A percentile compares a stretch with the other conserved stretches of the same genome.
These are phyloP conservation scores for Diplodia sapinea DNA, from an alignment of 2,329 filamentous ascomycete genomes.

Conservation along the genomic window DNA sequence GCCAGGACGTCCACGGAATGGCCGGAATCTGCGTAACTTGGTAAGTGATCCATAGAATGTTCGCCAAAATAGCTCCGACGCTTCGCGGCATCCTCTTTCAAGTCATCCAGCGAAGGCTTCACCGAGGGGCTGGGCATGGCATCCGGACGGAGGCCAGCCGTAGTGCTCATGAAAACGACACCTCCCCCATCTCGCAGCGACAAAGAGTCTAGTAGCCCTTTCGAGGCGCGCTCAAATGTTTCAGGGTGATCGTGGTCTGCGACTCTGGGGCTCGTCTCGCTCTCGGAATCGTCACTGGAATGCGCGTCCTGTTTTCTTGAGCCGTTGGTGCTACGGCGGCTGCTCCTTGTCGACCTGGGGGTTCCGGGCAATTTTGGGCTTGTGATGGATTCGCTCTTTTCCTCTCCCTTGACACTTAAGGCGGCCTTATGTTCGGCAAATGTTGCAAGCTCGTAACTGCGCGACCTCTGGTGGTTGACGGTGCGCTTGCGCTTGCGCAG, in stretches of 20 bases:
- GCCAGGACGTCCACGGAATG: conserved; percentile 19
- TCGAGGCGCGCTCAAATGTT: conserved; percentile 56
- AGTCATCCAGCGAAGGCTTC: conserved; percentile 13
- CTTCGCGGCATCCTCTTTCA: not conserved
- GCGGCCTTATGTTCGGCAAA: conserved; percentile 26
- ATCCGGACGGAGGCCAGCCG: conserved; percentile 25
- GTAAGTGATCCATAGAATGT: not conserved
- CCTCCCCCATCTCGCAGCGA: conserved; percentile 55
- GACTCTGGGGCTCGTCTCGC: conserved; percentile 32
- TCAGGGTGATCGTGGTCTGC: conserved; percentile 46
- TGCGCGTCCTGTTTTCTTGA: conserved; percentile 10
- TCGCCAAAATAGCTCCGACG: conserved; percentile 2
- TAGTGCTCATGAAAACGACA: conserved; percentile 46
- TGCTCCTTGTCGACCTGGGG: conserved; percentile 1
- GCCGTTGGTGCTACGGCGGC: conserved; percentile 5
- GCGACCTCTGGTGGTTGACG: not conserved
- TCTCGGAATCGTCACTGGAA: conserved; percentile 19
- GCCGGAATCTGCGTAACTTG: conserved; percentile 18
- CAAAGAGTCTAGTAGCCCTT: conserved; percentile 56
- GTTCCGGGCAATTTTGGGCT: conserved; percentile 15
- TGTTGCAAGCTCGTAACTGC: not conserved
- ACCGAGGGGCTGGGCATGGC: not conserved
- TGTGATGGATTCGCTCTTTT: not conserved
- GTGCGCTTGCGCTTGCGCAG: conserved; percentile 20
- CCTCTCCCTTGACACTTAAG: conserved; percentile 4